Base-by-base conservation (phyloP, 2,329 filamentous ascomycete species). In the Scedosporium apiospermum region DNA sequence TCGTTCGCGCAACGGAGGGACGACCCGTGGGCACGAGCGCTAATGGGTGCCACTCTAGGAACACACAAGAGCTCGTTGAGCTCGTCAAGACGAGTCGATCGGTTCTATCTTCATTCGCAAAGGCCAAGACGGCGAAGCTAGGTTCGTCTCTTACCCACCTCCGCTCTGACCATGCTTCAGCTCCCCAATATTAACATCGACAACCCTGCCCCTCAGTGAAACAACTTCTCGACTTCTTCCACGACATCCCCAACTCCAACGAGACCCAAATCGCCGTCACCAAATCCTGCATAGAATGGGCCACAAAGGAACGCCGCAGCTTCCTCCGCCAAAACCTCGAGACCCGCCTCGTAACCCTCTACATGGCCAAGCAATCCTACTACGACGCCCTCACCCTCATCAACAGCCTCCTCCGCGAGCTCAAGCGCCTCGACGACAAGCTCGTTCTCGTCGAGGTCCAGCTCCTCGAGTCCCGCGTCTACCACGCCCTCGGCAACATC, bases 281-380 rank as follows among this genome's bases (percentile, higher is more conserved):
- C 72, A 96, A 96, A 78, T 96, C 95, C 78, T 98, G 92, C 80
- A 99, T 99, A 86, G 93, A 98, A 79, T 99, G 95, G 95, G 95
- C 95, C 58, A 91, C 93, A 62, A 90, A 91, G 61, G 92, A 98
- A 80, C 90, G 93, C 70, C 89, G 95, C 72, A 91, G 91, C 65
- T 99, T 99, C 83, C 86, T 99, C 69, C 92, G 95, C 68, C 95
- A 99, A 80, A 96, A 96, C 76, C 91, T 99, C 72, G 92, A 99
- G 82, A 96, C 93, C 63, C 90, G 95, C 66, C 88, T 99, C 63
- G 95, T 99, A 62, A 83, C 86, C 61, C 88, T 99, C 65, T 91
- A 96, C 81, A 98, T 99, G 89, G 88, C 90, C 71, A 98, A 98
- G 80, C 91, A 96, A 75, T 89, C 92, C 63, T 98, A 96, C 81